Base-by-base conservation (phyloP, 2,329 filamentous ascomycete genomes). In the Neoscytalidium dimidiatum region DNA sequence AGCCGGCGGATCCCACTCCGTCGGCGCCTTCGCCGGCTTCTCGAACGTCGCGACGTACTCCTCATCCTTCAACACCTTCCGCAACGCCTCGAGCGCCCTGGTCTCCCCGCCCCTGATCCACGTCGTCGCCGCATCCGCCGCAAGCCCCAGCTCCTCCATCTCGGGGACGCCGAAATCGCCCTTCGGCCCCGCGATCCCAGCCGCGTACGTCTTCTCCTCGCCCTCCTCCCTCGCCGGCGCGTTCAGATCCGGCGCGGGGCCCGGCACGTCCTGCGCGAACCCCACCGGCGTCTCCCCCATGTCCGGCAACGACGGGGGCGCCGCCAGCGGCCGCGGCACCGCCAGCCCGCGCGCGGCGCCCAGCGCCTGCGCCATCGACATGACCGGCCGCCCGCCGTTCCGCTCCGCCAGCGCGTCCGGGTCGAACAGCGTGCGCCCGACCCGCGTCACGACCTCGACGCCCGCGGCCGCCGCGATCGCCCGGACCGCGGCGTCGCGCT, bases 1-100 rank as follows among this genome's bases (percentile, higher is more conserved):
- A 0, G 89, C 85, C 72, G 90, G 89, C 0, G 90, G 90, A 41
- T 87, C 84, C 69, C 93, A 92, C 2, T 86, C 88, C 2, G 91
- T 90, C 0, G 91, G 91, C 38, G 88, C 91, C 0, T 90, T 92
- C 65, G 88, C 87, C 1, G 91, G 90, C 74, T 94, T 94, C 71
- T 88, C 85, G 71, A 94, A 94, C 0, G 87, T 92, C 1, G 88
- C 89, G 0, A 87, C 88, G 73, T 92, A 93, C 62, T 86, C 82
- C 66, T 86, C 82, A 67, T 92, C 79, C 2, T 81, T 78, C 66
- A 91, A 83, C 33, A 91, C 85, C 3, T 83, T 77, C 8, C 84
- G 80, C 1, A 94, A 82, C 31, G 79, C 79, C 67, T 82, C 73
- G 3, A 93, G 77, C 0, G 90, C 90, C 1, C 84, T 71, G 1